Evolutionary conservation across 352 stramenopile genomes (phyloP).

Genomic region (Thalassiosira delicatula): DNA sequence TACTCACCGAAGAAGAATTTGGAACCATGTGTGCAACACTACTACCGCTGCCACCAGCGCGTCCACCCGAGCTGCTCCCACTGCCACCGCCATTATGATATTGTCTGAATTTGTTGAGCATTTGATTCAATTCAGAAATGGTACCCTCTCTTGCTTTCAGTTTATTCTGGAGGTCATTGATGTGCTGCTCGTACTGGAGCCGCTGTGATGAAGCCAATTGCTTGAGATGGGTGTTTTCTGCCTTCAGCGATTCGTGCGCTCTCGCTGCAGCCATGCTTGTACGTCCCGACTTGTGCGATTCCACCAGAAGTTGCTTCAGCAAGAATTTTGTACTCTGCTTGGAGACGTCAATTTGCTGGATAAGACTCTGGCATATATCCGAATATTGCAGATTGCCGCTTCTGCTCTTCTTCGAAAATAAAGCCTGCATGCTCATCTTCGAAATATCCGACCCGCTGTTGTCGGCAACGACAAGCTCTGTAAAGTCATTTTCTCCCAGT

Average conservation of each 20-base stretch:
- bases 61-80: slow-evolving; percentile 15
- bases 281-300: slow-evolving; percentile 50
- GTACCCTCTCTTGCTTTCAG: slow-evolving; percentile 57
- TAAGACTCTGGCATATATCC: slow-evolving; percentile 69
- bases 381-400: slow-evolving; percentile 58
- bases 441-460: slow-evolving; percentile 46
- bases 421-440: slow-evolving; percentile 66
- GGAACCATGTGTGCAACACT: slow-evolving; percentile 28
- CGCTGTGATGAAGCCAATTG: slow-evolving; percentile 63
- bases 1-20: slow-evolving; percentile 36
- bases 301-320: slow-evolving; percentile 76
- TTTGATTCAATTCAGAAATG: slow-evolving; percentile 61
- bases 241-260: slow-evolving; percentile 49
- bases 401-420: slow-evolving; percentile 73
- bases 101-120: slow-evolving; percentile 73
- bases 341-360: slow-evolving; percentile 64
- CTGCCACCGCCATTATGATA: slow-evolving; percentile 37
- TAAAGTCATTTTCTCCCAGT: slow-evolving; percentile 78
- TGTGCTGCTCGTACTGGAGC: slow-evolving; percentile 66
- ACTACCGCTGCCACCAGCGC: too few species aligned
- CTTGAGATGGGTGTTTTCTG: slow-evolving; percentile 70
- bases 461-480: slow-evolving; percentile 75
- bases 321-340: slow-evolving; percentile 74
- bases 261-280: slow-evolving; percentile 36
- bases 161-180: slow-evolving; percentile 73